A percentile compares a stretch with the other conserved stretches of the same genome.
Evolutionary conservation across 306 rosid genomes (phyloP).

Genomic region (Oemleria cerasiformis): DNA sequence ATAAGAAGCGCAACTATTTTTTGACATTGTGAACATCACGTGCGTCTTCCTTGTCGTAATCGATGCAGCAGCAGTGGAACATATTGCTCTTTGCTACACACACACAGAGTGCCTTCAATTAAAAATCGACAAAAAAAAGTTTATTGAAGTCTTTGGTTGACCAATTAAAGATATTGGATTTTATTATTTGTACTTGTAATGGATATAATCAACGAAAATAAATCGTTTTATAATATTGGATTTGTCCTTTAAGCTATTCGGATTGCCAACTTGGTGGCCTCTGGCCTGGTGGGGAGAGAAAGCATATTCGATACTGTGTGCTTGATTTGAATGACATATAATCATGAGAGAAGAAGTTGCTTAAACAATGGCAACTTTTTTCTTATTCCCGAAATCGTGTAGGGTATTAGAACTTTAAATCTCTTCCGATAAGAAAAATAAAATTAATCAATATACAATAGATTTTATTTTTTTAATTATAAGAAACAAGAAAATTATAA

Average conservation of each 20-base stretch:
- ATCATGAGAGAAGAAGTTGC: too few relatives aligned
- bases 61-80: too few relatives aligned
- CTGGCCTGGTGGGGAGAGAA: not conserved
- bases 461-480: too few relatives aligned
- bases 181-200: not conserved
- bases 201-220: not conserved
- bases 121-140: not conserved
- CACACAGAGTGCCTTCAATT: not conserved
- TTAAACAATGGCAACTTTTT: too few relatives aligned
- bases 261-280: not conserved
- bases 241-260: not conserved
- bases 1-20: not conserved
- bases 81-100: not conserved
- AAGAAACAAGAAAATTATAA: too few relatives aligned
- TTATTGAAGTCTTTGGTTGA: not conserved
- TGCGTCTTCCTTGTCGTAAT: not conserved
- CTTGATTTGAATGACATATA: too few relatives aligned
- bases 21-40: not conserved
- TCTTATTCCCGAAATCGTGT: too few relatives aligned
- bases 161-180: not conserved
- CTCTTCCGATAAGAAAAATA: too few relatives aligned
- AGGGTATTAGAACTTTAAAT: too few relatives aligned
- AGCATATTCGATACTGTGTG: not conserved
- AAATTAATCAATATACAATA: too few relatives aligned
- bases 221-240: too few relatives aligned